These are phyloP conservation scores for Sicyos edulis DNA, from an alignment of 306 rosid species.

Conservation along the genomic window DNA sequence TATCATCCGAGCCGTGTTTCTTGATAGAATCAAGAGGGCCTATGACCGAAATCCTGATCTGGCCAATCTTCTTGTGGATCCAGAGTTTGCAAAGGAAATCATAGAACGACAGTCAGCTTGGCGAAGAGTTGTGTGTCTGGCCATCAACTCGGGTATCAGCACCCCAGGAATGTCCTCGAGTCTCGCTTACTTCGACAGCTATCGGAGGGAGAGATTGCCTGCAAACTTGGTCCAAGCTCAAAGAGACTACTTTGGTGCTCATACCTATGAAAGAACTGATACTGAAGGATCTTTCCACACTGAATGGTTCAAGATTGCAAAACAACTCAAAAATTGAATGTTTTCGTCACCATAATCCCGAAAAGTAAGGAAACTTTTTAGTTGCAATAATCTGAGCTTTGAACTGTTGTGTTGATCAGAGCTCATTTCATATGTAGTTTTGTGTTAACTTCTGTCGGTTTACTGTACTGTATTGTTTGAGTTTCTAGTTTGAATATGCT, in stretches of 20 bases:
- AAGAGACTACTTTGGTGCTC: slow-evolving; percentile 38
- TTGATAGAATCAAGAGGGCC: slow-evolving; percentile 77
- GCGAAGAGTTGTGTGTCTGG: slow-evolving; percentile 66
- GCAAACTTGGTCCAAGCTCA: slow-evolving; percentile 46
- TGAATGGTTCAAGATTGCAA: slow-evolving; percentile 41
- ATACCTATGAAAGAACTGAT: slow-evolving; percentile 36
- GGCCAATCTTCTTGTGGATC: slow-evolving; percentile 65
- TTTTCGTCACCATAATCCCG: background rate
- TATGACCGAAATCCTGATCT: slow-evolving; percentile 67
- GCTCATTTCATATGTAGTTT: slow-evolving; percentile 6
- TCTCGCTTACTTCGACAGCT: slow-evolving; percentile 71
- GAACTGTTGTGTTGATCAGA: background rate
- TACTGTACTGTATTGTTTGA: background rate
- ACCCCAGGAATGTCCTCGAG: slow-evolving; percentile 84
- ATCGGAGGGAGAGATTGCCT: slow-evolving; percentile 61
- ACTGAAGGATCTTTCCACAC: slow-evolving; percentile 33
- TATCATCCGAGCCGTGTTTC: slow-evolving; percentile 62
- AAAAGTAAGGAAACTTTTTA: background rate
- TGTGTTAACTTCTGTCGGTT: background rate
- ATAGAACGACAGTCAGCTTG: slow-evolving; percentile 68
- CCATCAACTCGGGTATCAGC: slow-evolving; percentile 50
- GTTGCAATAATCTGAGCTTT: slow-evolving; percentile 16
- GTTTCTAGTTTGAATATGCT: background rate
- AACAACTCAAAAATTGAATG: slow-evolving; percentile 21
- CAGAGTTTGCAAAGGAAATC: slow-evolving; percentile 70